phyloP scores from a whole-genome alignment of 176 grass and related monocot species.

The Paspalum notatum region DNA sequence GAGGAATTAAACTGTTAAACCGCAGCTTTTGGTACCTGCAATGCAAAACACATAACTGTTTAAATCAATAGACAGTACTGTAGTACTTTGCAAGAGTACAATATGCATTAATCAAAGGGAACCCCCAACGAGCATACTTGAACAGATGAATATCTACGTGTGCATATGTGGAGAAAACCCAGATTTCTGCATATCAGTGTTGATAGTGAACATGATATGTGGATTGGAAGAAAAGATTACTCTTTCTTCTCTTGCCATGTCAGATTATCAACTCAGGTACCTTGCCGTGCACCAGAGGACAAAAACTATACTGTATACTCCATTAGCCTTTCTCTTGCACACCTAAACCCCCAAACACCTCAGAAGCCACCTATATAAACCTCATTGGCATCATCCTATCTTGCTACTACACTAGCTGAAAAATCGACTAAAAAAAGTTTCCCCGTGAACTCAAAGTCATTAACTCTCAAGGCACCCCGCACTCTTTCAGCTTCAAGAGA shows the following conservation, averaged over 20 bases:
- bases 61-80: not conserved
- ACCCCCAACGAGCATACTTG: not conserved
- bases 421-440: not conserved
- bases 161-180: slow-evolving; percentile 7
- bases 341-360: slow-evolving; percentile 42
- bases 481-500: slow-evolving; percentile 2
- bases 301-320: not conserved
- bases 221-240: slow-evolving; percentile 13
- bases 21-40: not conserved
- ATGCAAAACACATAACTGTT: not conserved
- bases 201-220: slow-evolving; percentile 20
- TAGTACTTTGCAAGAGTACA: not conserved
- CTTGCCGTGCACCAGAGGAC: slow-evolving; percentile 43
- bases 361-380: slow-evolving; percentile 39
- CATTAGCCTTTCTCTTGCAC: not conserved
- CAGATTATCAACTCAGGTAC: not conserved
- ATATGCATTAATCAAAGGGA: not conserved
- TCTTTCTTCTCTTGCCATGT: not conserved
- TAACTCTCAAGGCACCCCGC: not conserved
- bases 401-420: not conserved
- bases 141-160: not conserved
- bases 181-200: not conserved
- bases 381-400: not conserved
- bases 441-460: not conserved
- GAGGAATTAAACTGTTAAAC: not conserved